Evolutionary conservation across 768 basidiomycete species (phyloP), one percentile per base, ranked within the genome.

Genomic region (Phaeotremella fagi): DNA sequence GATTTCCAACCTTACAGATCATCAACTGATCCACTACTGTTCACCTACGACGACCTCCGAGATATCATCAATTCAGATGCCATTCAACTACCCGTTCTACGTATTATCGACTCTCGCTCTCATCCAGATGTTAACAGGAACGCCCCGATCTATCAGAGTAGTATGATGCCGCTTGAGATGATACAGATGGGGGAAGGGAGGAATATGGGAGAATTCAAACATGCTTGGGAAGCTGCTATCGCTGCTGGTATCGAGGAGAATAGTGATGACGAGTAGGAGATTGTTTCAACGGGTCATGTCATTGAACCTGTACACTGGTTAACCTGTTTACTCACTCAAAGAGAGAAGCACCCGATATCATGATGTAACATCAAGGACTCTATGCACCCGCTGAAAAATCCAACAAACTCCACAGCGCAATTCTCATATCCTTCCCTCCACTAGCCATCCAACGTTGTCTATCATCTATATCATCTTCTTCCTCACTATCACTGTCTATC

Each of bases 1-100:
- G 94, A 97, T 71, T 90, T 97, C 75, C 90, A 90, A 60, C 89
- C 90, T 0, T 95, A 86, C 65, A 81, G 85, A 11, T 81, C 83
- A 3, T 83, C 82, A 31, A 95, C 94, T n/a, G 91, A 97, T 63
- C 72, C 90, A 0, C 80, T 94, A 0, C 78, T 95, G 16, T 97
- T 94, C 75, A 81, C 81, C 1, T 97, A 89, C 68, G 80, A 85
- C 42, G 86, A 90, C 24, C 81, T 97, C 0, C 75, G 76, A 31
- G 75, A 84, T 5, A 50, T 68, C 27, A 35, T 57, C 4, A 38
- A 48, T 50, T 37, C 57, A 14, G 2, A 55, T 3, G 27, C 62
- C 12, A 38, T 42, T 0, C 28, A 50, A 1, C 36, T 71, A 20
- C 72, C 72, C 0, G 55, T 64, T 7, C 50, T 74, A 18, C 54